Conservation (phyloP, 78 protist genomes). For the Polysphondylium violaceum region DNA sequence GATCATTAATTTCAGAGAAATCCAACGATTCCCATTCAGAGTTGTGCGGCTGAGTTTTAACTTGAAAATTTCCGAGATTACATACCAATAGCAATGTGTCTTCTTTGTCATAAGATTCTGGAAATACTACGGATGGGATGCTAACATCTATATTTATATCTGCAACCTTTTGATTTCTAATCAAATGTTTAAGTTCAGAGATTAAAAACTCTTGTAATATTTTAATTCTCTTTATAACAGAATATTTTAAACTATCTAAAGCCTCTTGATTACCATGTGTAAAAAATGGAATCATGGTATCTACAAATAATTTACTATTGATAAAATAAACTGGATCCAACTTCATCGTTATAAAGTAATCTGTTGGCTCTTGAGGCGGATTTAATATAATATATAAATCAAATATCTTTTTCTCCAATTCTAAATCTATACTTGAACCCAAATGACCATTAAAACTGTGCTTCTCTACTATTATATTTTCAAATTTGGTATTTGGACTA, state of each 20-base stretch:
- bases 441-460: background rate
- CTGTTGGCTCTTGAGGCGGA: constrained; percentile 34
- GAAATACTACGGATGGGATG: constrained; percentile 42
- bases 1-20: constrained; percentile 23
- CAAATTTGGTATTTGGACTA: constrained; percentile 49
- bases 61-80: constrained; percentile 4
- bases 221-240: constrained; percentile 39
- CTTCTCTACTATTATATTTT: constrained; percentile 32
- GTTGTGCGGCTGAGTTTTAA: constrained; percentile 59
- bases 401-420: constrained; percentile 14
- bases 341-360: constrained; percentile 13
- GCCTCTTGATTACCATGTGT: constrained; percentile 77
- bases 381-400: background rate
- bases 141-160: constrained; percentile 46
- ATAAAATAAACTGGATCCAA: constrained; percentile 54
- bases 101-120: constrained; percentile 54
- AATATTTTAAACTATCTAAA: constrained; percentile 56
- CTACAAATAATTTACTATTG: constrained; percentile 59
- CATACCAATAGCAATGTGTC: constrained; percentile 26
- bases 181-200: constrained; percentile 28
- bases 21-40: constrained; percentile 39
- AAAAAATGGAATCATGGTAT: constrained; percentile 71
- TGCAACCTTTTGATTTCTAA: constrained; percentile 68
- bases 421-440: background rate
- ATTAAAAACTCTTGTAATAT: constrained; percentile 26